Evolutionary conservation across 345 rosid genomes (phyloP).

Genomic region (Gossypium australe): DNA sequence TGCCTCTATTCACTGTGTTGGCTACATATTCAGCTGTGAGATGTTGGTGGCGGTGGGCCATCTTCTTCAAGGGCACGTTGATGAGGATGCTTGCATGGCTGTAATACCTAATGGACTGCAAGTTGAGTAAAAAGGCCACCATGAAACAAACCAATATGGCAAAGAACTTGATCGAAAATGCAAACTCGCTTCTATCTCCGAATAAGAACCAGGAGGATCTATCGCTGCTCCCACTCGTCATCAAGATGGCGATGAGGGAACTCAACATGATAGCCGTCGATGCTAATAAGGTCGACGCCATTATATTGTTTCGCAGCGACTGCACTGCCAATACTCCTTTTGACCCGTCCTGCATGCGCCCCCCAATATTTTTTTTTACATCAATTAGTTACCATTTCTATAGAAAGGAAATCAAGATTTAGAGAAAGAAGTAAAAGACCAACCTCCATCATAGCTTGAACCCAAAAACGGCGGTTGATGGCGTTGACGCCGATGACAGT

Average conservation of each 20-base stretch:
- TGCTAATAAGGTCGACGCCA: slow-evolving; percentile 91
- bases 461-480: slow-evolving; percentile 84
- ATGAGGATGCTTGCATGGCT: slow-evolving; percentile 87
- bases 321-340: slow-evolving; percentile 79
- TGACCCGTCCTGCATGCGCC: slow-evolving; percentile 52
- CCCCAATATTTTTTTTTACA: neutral
- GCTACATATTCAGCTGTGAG: slow-evolving; percentile 63
- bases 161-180: slow-evolving; percentile 67
- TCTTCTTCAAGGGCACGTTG: slow-evolving; percentile 64
- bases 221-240: slow-evolving; percentile 47
- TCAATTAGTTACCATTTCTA: neutral
- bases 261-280: slow-evolving; percentile 83
- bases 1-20: slow-evolving; percentile 60
- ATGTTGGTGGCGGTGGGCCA: slow-evolving; percentile 25
- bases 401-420: no score
- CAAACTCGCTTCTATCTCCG: slow-evolving; percentile 52
- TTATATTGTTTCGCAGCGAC: slow-evolving; percentile 82
- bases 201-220: slow-evolving; percentile 25
- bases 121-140: slow-evolving; percentile 59
- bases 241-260: slow-evolving; percentile 69
- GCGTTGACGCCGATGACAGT: slow-evolving; percentile 76
- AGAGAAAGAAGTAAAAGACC: neutral
- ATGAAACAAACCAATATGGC: slow-evolving; percentile 59
- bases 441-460: slow-evolving; percentile 88
- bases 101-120: slow-evolving; percentile 79